Conservation (phyloP, 306 rosid species). For the Sesbania bispinosa region DNA sequence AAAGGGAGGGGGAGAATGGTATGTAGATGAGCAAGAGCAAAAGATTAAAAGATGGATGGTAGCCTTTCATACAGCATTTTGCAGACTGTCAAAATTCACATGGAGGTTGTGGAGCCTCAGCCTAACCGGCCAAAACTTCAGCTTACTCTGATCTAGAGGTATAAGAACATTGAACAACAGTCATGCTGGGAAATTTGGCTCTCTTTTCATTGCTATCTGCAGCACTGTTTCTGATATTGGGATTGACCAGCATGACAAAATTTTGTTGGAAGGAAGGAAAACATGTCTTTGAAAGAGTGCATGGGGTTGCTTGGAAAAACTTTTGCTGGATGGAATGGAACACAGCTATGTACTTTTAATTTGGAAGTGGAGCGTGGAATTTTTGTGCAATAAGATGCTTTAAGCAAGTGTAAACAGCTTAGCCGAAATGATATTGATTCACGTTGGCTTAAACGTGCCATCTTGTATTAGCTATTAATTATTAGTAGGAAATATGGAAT, state of each 20-base stretch:
- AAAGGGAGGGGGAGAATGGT: constrained; percentile 88
- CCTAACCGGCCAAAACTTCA: constrained; percentile 89
- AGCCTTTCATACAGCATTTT: constrained; percentile 63
- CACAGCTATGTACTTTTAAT: too few relatives aligned
- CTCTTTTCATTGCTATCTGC: background rate
- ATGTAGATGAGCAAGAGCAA: constrained; percentile 80
- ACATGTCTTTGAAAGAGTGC: background rate
- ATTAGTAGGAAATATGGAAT: too few relatives aligned
- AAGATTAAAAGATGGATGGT: constrained; percentile 86
- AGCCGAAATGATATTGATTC: too few relatives aligned
- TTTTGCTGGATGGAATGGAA: background rate
- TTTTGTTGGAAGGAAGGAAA: background rate
- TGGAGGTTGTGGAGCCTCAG: constrained; percentile 99
- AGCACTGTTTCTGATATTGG: background rate
- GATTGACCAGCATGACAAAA: background rate
- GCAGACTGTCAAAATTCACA: constrained; percentile 64
- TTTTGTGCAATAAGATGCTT: background rate
- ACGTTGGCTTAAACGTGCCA: too few relatives aligned
- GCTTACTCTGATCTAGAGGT: constrained; percentile 56
- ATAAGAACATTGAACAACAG: background rate
- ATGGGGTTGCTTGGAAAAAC: background rate
- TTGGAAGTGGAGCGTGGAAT: too few relatives aligned
- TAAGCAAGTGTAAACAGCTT: background rate
- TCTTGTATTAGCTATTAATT: too few relatives aligned
- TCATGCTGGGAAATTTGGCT: background rate